Base-by-base conservation (phyloP, 176 grass and related monocot genomes). In the Triticum aestivum region DNA sequence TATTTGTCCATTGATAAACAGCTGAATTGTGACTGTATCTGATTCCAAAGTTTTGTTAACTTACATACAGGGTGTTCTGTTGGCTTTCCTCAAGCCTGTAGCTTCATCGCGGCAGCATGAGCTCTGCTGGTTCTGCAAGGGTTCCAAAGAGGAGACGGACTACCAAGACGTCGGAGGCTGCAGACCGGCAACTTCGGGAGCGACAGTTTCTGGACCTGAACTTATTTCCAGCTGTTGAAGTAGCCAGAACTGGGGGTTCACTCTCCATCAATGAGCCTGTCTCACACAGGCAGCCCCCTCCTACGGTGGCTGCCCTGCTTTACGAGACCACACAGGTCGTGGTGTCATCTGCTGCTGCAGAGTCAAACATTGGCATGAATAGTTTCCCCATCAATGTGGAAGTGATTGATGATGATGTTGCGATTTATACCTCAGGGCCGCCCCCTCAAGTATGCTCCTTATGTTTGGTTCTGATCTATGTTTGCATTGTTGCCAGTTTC, bases 401-500 rank as follows among this genome's bases (percentile, higher is more conserved):
- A 12, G 88, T 38, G 30, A 87, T 89, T 6, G 88, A 95, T 75
- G 93, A 95, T 87, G 94, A 95, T 69, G 81, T 87, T 44, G 47
- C 91, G 78, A 80, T 96, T 37, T 94, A 86, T 90, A 75, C 82
- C 65, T 88, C 90, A 86, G 87, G 69, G 45, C 37, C 69, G 15
- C 65, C 83, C 72, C 84, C 83, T 82, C 85, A 79, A 86, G 92
- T 95, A 89, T 88, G 90, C 65, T 77, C 61, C 34, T 79, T 82
- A 41, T 78, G 21, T 52, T 49, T 65, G 64, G 32, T 89, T 85
- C 27, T 87, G 71, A 6, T 69, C 20, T 88, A 54, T 86, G 21
- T 49, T 30, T 42, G 51, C 69, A 64, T 70, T 73, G 15, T 37
- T n/a, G 30, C 42, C 15, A 11, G 14, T 79, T 59, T 49, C 7